A percentile compares a stretch with the other conserved stretches of the same genome.
These are phyloP conservation scores for Paraphaeosphaeria minitans DNA, from an alignment of 2,329 filamentous ascomycete species.

Conservation along the genomic window DNA sequence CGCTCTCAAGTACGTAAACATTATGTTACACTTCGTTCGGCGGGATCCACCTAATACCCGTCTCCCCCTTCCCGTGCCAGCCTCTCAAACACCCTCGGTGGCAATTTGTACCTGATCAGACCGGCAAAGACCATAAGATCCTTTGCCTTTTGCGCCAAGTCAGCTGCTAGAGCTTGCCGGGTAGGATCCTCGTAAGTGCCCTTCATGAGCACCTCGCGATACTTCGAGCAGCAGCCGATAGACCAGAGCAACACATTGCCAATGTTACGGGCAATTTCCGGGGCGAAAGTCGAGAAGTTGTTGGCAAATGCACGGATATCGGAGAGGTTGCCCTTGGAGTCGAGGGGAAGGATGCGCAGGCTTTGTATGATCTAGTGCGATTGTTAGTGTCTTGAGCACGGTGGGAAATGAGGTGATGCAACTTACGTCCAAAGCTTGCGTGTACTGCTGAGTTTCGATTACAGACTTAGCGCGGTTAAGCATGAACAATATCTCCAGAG, in stretches of 20 bases:
- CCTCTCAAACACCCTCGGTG: conserved; percentile 84
- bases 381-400: conserved; percentile 16
- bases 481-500: conserved; percentile 63
- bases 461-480: conserved; percentile 66
- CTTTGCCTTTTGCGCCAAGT: conserved; percentile 78
- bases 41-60: conserved; percentile 26
- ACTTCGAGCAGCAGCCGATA: conserved; percentile 80
- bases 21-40: neutral
- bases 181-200: conserved; percentile 73
- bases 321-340: conserved; percentile 74
- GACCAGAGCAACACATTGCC: conserved; percentile 94
- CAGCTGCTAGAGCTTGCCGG: conserved; percentile 63
- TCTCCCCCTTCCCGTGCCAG: conserved; percentile 73
- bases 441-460: conserved; percentile 64
- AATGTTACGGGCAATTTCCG: conserved; percentile 84
- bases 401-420: neutral
- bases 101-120: conserved; percentile 87
- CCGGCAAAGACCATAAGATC: conserved; percentile 95
- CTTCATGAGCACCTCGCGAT: conserved; percentile 68
- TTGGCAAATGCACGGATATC: conserved; percentile 80
- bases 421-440: conserved; percentile 68
- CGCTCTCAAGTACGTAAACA: neutral
- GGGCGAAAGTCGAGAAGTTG: conserved; percentile 77
- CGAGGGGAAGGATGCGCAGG: conserved; percentile 80
- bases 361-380: conserved; percentile 67